Percentiles rank a stretch among this genome's conserved stretches.
Evolutionary conservation across 78 protist genomes (phyloP).

Genomic region (Parvularia atlantis): DNA sequence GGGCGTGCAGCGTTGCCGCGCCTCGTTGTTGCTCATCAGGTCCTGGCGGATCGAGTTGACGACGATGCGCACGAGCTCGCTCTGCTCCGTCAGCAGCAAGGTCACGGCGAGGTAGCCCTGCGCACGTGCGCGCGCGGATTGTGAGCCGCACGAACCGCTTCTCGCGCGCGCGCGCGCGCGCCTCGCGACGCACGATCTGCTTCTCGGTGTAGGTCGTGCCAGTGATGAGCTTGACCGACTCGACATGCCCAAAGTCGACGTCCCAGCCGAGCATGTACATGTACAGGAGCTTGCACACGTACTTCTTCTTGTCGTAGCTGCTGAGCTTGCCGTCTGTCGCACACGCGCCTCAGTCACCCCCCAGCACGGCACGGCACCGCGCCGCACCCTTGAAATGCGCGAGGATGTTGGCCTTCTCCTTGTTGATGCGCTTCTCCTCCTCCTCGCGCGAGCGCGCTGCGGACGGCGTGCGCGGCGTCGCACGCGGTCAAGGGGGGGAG

Average conservation of each 20-base stretch:
- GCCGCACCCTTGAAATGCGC: constrained; percentile 28
- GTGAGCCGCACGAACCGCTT: too few species aligned
- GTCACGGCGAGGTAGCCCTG: constrained; percentile 81
- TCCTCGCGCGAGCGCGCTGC: constrained; percentile 43
- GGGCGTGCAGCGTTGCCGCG: too few species aligned
- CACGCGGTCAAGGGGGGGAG: too few species aligned
- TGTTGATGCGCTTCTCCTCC: constrained; percentile 62
- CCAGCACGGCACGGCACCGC: too few species aligned
- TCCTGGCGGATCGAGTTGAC: constrained; percentile 82
- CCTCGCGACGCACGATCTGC: constrained; percentile 53
- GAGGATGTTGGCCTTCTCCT: constrained; percentile 79
- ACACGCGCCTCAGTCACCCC: too few species aligned
- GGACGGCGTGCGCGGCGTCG: background rate
- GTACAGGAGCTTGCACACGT: constrained; percentile 93
- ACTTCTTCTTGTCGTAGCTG: constrained; percentile 83
- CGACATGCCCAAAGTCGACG: constrained; percentile 97
- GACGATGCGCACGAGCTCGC: constrained; percentile 85
- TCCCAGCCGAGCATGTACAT: constrained; percentile 94
- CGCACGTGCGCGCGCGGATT: background rate
- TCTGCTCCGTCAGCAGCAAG: constrained; percentile 72
- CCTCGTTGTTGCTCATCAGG: constrained; percentile 2
- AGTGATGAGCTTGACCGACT: constrained; percentile 85
- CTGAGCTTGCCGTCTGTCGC: constrained; percentile 17
- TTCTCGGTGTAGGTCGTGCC: constrained; percentile 80
- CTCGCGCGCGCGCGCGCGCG: too few species aligned